Evolutionary conservation across 2,329 filamentous ascomycete species (phyloP).

Genomic region (Harringtonia lauricola): DNA sequence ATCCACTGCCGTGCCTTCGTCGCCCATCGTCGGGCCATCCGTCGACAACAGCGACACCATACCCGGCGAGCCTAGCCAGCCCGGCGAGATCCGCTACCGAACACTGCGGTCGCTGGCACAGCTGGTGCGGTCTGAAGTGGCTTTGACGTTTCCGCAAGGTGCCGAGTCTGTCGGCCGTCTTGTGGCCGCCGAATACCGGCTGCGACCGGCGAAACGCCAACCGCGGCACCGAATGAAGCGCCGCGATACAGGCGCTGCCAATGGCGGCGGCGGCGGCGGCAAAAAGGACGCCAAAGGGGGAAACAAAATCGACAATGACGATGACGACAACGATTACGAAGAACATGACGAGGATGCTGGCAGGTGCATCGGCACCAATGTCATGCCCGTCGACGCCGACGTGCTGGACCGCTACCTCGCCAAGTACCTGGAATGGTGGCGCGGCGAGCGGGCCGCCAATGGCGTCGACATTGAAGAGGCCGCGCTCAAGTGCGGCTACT

Average conservation of each 20-base stretch:
- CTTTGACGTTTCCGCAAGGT: constrained; percentile 40
- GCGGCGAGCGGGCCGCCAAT: constrained; percentile 55
- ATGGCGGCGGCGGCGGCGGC: neutral
- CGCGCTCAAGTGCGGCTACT: constrained; percentile 74
- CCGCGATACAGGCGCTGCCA: no score
- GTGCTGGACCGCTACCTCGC: constrained; percentile 54
- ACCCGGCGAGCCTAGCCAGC: no score
- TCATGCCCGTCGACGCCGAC: constrained; percentile 55
- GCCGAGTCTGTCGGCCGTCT: constrained; percentile 36
- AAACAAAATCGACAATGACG: neutral
- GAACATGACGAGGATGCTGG: constrained; percentile 23
- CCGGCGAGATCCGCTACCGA: constrained; percentile 28
- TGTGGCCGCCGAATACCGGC: constrained; percentile 40
- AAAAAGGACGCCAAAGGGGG: neutral
- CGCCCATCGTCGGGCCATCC: no score
- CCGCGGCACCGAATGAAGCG: neutral
- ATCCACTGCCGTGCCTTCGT: constrained; percentile 37
- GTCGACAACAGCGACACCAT: no score
- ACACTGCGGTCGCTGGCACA: constrained; percentile 35
- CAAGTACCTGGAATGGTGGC: constrained; percentile 75
- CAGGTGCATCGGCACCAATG: constrained; percentile 38
- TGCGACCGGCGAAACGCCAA: constrained; percentile 13
- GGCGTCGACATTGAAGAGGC: constrained; percentile 71
- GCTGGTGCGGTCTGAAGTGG: constrained; percentile 34
- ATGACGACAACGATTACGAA: constrained; percentile 1